phyloP scores from a whole-genome alignment of 2,329 filamentous ascomycete species.

The Calonectria naviculata region DNA sequence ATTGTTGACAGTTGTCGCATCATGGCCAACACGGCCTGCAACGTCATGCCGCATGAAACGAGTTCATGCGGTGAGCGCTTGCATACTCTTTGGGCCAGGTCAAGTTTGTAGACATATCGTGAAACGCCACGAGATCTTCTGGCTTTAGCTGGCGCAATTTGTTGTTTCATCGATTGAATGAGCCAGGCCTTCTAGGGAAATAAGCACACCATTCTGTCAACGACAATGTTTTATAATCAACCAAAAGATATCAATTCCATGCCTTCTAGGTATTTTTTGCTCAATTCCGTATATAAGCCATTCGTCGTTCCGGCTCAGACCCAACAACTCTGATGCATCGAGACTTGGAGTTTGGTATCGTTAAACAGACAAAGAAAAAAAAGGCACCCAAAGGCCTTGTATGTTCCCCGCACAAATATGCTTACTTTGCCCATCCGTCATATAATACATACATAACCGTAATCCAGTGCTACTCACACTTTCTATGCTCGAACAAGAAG shows the following conservation, averaged over 20 bases:
- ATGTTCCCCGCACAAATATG: constrained; percentile 24
- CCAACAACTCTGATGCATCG: constrained; percentile 21
- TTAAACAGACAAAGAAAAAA: constrained; percentile 25
- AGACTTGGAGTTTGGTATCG: constrained; percentile 30
- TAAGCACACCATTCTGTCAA: neutral
- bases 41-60: constrained; percentile 5
- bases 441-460: constrained; percentile 39
- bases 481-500: constrained; percentile 26
- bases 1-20: neutral
- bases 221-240: neutral
- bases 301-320: neutral
- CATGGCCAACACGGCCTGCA: neutral
- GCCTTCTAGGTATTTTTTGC: constrained; percentile 13
- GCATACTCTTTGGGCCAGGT: neutral
- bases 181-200: neutral
- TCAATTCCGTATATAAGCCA: constrained; percentile 1
- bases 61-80: constrained; percentile 5
- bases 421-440: constrained; percentile 10
- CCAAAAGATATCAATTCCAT: constrained; percentile 20
- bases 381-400: constrained; percentile 16
- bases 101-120: neutral
- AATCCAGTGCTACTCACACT: constrained; percentile 14
- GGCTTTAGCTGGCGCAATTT: neutral
- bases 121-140: neutral
- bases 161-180: neutral